Base-by-base conservation (phyloP, 2,329 filamentous ascomycete species). In the Alternaria tenuissima region DNA sequence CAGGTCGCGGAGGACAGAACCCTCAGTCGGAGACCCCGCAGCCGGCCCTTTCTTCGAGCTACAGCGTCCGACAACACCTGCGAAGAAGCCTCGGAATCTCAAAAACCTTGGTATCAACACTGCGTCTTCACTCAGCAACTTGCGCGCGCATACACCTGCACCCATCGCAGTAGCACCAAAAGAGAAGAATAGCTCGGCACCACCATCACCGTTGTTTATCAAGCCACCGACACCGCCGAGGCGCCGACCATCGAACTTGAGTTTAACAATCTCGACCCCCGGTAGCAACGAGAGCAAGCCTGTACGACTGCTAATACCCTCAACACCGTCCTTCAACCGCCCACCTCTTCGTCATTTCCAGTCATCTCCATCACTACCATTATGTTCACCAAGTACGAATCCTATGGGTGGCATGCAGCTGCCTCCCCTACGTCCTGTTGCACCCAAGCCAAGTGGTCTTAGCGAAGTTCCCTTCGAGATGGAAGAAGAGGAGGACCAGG, bases 61-160 rank as follows among this genome's bases (percentile, higher is more conserved):
- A 34, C 78, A 82, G 59, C 77, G 82, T 55, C 80, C 82, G 18
- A 80, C 79, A 1, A 82, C 81, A 4, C 80, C 88, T 4, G 89
- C 89, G 1, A 85, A 90, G 70, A 89, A 91, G 71, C 85, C 87
- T n/a, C 89, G 91, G 59, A 95, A 95, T 73, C 89, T 93, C 80
- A 95, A 95, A 79, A 91, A 91, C 39, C 84, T 95, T 5, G 93
- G 91, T 2, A 91, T 95, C 46, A 91, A 94, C 66, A 87, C 88
- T 55, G 82, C 85, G 8, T 76, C 83, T 11, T 81, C 84, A 0
- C 73, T 81, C 20, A 73, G 77, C 59, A 77, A 80, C 47, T 72
- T 83, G 22, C 83, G 85, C 5, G 76, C 52, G 74, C 84, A 55
- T 71, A 69, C 70, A 1, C 69, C 88, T 85, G 54, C 89, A 82